Conservation (phyloP, 1,284 basidiomycete genomes). For the Limonomyces culmigenus region DNA sequence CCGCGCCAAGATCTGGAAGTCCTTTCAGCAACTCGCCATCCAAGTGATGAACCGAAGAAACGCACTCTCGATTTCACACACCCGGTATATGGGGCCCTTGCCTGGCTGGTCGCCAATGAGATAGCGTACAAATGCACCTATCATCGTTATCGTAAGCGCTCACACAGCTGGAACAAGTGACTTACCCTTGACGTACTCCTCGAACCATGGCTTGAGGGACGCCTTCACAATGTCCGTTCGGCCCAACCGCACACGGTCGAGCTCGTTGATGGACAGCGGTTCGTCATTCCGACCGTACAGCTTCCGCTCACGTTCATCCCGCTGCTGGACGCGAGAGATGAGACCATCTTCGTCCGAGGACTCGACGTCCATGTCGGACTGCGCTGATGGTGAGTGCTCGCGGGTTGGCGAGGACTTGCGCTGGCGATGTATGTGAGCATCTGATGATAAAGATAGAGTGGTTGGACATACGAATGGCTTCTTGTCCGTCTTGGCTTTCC, state of each 20-base stretch:
- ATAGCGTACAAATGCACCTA: slow-evolving; percentile 71
- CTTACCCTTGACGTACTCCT: slow-evolving; percentile 60
- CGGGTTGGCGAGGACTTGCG: slow-evolving; percentile 36
- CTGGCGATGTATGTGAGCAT: slow-evolving; percentile 14
- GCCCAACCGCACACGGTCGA: slow-evolving; percentile 42
- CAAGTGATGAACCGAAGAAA: slow-evolving; percentile 5
- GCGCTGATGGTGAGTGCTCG: slow-evolving; percentile 49
- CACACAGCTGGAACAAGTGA: slow-evolving; percentile 11
- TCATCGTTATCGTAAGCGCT: slow-evolving; percentile 10
- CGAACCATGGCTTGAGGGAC: slow-evolving; percentile 58
- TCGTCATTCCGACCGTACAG: slow-evolving; percentile 31
- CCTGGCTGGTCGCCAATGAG: slow-evolving; percentile 41
- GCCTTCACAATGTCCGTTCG: slow-evolving; percentile 47
- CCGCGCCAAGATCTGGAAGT: slow-evolving; percentile 27
- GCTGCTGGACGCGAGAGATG: slow-evolving; percentile 48
- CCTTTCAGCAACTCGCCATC: background rate
- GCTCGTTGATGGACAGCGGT: slow-evolving; percentile 33
- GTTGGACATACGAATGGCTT: slow-evolving; percentile 31
- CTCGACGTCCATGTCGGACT: slow-evolving; percentile 67
- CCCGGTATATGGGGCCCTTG: slow-evolving; percentile 59
- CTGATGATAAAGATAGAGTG: slow-evolving; percentile 1
- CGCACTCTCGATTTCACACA: slow-evolving; percentile 66
- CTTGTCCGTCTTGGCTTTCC: slow-evolving; percentile 68
- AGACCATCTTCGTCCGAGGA: slow-evolving; percentile 57
- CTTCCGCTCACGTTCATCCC: slow-evolving; percentile 47